Base-by-base conservation (phyloP, 129 eudicot species). In the Daucus carota region DNA sequence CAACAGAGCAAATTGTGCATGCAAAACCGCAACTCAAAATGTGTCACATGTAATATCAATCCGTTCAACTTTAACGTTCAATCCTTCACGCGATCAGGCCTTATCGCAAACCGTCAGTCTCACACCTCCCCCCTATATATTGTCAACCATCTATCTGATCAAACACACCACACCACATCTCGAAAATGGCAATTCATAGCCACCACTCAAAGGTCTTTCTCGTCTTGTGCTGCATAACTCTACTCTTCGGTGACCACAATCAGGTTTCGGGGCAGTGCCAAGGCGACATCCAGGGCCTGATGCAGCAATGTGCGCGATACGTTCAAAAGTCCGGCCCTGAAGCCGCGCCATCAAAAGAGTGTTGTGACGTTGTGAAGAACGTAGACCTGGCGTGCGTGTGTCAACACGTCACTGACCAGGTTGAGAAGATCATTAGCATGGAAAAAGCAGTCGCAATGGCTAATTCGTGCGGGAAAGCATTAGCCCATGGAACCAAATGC, bases 401-500 rank as follows among this genome's bases (percentile, higher is more conserved):
- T 77, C 32, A 41, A 10, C 83, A 86, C 50, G 57, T 86, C n/a
- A 68, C 81, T 15, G 43, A 32, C 22, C 79, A 81, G 7, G 83
- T 78, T 9, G 90, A 84, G 73, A 57, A 81, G 38, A 68, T 80
- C 11, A 80, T 86, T 8, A 81, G 84, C 77, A 82, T 84, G 79
- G 80, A 86, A 34, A 86, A 84, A 73, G 76, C 80, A 7, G 84
- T 50, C 1, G 79, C 67, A 31, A 82, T 86, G 43, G 84, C 90
- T 7, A 62, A 41, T 34, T 75, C 40, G 8, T 86, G 90, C 52
- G 90, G 88, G 60, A 77, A 81, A 7, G 76, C 84, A 5, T 50
- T 86, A 38, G 57, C 73, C 18, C 84, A 60, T 40, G 90, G 90
- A 31, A 78, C 86, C 72, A 81, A 78, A 76, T 86, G 90, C 63